phyloP scores from a whole-genome alignment of 129 eudicot species.

The Artemisia annua region DNA sequence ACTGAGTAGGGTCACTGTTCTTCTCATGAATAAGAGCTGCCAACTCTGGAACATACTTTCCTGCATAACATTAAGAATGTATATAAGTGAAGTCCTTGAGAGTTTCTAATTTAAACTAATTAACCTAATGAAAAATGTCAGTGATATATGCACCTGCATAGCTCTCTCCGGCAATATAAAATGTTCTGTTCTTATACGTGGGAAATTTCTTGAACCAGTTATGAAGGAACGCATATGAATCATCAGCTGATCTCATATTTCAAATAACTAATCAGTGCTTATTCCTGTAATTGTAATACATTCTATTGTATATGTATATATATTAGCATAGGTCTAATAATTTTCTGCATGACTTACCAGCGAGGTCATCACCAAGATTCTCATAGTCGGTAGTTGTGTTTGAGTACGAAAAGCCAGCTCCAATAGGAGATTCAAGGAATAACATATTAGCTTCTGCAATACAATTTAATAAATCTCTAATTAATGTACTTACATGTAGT shows the following conservation, averaged over 20 bases:
- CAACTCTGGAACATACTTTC: slow-evolving; percentile 73
- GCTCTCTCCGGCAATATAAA: slow-evolving; percentile 92
- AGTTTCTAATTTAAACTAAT: not conserved
- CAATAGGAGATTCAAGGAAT: slow-evolving; percentile 86
- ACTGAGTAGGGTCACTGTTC: slow-evolving; percentile 48
- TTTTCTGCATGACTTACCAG: slow-evolving; percentile 44
- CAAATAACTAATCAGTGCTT: not conserved
- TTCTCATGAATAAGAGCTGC: slow-evolving; percentile 72
- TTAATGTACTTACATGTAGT: not conserved
- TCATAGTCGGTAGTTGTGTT: slow-evolving; percentile 68
- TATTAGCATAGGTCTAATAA: not conserved
- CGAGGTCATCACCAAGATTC: slow-evolving; percentile 69
- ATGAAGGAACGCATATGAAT: slow-evolving; percentile 74
- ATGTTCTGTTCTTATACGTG: slow-evolving; percentile 41
- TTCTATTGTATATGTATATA: not conserved
- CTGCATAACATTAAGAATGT: slow-evolving; percentile 22
- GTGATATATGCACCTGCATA: slow-evolving; percentile 67
- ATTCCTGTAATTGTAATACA: not conserved
- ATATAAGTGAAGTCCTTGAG: not conserved
- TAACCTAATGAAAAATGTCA: not conserved
- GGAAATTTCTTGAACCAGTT: slow-evolving; percentile 86
- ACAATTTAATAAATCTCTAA: not conserved
- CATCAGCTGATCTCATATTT: slow-evolving; percentile 54
- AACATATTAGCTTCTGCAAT: slow-evolving; percentile 84
- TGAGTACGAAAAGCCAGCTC: slow-evolving; percentile 89